Conservation (phyloP, 2,329 filamentous ascomycete genomes). For the Aspergillus udagawae region DNA sequence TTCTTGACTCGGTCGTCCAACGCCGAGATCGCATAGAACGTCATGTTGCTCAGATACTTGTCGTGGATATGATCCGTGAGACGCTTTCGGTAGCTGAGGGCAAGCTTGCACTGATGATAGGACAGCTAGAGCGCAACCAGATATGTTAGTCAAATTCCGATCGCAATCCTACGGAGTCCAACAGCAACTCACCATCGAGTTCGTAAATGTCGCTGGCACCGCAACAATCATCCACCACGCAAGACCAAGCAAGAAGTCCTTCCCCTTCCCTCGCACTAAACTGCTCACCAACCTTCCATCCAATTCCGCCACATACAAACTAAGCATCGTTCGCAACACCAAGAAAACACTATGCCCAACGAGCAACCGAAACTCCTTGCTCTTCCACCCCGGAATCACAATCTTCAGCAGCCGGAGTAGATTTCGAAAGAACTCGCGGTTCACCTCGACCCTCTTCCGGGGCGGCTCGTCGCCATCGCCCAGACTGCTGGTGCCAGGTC, state of each 20-base stretch:
- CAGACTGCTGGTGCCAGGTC: slow-evolving; percentile 45
- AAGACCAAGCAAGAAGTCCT: slow-evolving; percentile 81
- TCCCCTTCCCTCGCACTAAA: slow-evolving; percentile 84
- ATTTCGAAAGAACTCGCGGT: slow-evolving; percentile 79
- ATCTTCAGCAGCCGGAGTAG: slow-evolving; percentile 76
- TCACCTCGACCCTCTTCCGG: slow-evolving; percentile 83
- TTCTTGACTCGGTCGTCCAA: slow-evolving; percentile 98
- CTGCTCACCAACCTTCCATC: slow-evolving; percentile 91
- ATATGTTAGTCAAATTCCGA: background rate
- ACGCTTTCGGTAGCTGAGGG: slow-evolving; percentile 85
- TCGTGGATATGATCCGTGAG: slow-evolving; percentile 94
- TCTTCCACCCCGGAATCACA: slow-evolving; percentile 84
- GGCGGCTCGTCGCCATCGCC: slow-evolving; percentile 27
- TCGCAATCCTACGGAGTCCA: background rate
- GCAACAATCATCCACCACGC: slow-evolving; percentile 99
- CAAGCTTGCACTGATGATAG: slow-evolving; percentile 93
- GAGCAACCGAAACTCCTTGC: slow-evolving; percentile 80
- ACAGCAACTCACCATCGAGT: slow-evolving; percentile 75
- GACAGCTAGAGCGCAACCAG: slow-evolving; percentile 60
- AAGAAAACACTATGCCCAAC: slow-evolving; percentile 92
- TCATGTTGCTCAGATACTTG: slow-evolving; percentile 94
- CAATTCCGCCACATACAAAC: slow-evolving; percentile 91
- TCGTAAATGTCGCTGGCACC: slow-evolving; percentile 93
- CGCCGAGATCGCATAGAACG: slow-evolving; percentile 93
- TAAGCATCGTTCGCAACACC: slow-evolving; percentile 84